These are phyloP conservation scores for Chrysoporthe deuterocubensis DNA, from an alignment of 2,329 filamentous ascomycete species.

Conservation along the genomic window DNA sequence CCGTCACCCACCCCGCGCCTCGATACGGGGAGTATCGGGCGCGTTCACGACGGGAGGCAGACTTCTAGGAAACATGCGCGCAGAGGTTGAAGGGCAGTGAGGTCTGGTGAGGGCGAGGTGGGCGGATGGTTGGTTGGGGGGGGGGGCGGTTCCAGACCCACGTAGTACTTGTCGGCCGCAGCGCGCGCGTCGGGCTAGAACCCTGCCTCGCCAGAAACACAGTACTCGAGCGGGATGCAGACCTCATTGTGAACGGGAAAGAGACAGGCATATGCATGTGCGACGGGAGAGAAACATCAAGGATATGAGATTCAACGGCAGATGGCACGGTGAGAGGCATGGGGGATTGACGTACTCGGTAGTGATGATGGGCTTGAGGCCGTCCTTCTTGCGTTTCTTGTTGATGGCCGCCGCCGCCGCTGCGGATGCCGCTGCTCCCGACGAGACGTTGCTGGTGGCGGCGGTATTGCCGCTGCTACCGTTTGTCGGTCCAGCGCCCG, in stretches of 20 bases:
- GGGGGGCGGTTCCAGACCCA: background rate
- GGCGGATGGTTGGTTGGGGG: background rate
- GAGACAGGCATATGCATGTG: conserved; percentile 5
- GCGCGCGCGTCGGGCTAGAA: background rate
- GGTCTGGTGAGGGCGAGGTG: background rate
- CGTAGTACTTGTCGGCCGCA: conserved; percentile 12
- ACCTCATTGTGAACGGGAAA: background rate
- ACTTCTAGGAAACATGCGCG: background rate
- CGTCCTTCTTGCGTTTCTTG: conserved; percentile 73
- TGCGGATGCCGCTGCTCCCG: conserved; percentile 13
- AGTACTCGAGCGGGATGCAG: background rate
- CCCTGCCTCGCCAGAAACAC: conserved; percentile 9
- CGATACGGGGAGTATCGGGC: background rate
- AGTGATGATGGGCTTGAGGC: conserved; percentile 76
- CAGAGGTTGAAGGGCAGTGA: background rate
- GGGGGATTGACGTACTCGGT: conserved; percentile 54
- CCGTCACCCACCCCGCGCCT: conserved; percentile 1
- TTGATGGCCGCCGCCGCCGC: conserved; percentile 28
- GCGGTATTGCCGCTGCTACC: conserved; percentile 5
- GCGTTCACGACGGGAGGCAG: background rate
- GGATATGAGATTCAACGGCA: background rate
- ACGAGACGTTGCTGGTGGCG: background rate
- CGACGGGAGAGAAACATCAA: background rate
- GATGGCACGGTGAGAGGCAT: conserved; percentile 16
- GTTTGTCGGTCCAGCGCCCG: conserved; percentile 16